These are phyloP conservation scores for Venturia oleaginea DNA, from an alignment of 2,329 filamentous ascomycete species.

Conservation along the genomic window DNA sequence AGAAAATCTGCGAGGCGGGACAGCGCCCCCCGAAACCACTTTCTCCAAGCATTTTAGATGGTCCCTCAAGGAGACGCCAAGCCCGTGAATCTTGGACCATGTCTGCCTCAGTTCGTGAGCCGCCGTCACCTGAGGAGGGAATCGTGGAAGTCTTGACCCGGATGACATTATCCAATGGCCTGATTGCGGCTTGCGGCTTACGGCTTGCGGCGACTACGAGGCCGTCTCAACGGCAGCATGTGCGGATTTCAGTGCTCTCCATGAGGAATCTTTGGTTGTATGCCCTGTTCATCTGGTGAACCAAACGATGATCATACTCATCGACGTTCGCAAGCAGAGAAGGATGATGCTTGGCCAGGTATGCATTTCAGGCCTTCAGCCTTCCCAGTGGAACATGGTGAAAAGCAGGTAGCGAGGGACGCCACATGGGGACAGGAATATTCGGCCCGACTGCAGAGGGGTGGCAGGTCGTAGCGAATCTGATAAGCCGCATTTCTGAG, in stretches of 20 bases:
- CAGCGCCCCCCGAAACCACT: neutral
- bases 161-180: neutral
- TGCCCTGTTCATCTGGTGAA: too few relatives aligned
- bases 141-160: neutral
- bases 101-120: neutral
- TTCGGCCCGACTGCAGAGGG: neutral
- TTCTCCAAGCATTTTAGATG: neutral
- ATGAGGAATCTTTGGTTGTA: too few relatives aligned
- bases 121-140: neutral
- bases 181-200: neutral
- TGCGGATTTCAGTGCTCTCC: too few relatives aligned
- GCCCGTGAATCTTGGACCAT: neutral
- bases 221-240: neutral
- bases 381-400: slow-evolving; percentile 1
- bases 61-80: neutral
- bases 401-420: neutral
- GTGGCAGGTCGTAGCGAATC: slow-evolving; percentile 1
- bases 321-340: neutral
- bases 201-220: neutral
- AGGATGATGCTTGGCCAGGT: neutral
- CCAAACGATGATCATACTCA: neutral
- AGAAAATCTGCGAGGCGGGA: neutral
- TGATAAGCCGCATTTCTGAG: slow-evolving; percentile 4
- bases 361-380: neutral
- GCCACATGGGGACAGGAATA: neutral